Conservation (phyloP, 2,329 filamentous ascomycete species). For the Fusarium sp. region DNA sequence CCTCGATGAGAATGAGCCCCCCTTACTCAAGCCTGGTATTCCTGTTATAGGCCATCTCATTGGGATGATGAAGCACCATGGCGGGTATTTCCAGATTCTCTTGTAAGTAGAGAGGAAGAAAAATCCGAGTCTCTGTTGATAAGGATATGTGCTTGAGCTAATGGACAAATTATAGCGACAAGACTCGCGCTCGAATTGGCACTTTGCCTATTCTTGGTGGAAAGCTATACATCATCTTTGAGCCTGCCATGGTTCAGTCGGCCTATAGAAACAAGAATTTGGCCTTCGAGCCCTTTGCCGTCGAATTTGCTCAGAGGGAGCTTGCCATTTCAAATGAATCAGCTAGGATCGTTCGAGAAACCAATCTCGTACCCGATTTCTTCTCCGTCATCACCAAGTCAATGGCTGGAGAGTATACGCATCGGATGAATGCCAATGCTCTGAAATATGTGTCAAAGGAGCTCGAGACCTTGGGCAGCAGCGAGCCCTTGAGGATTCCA, state of each 20-base stretch:
- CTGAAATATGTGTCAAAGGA: conserved; percentile 46
- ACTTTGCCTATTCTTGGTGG: conserved; percentile 56
- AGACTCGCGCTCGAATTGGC: conserved; percentile 48
- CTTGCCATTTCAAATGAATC: conserved; percentile 48
- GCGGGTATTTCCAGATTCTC: conserved; percentile 21
- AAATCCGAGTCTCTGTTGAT: background rate
- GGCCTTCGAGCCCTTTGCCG: conserved; percentile 55
- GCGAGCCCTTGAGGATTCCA: background rate
- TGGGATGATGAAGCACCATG: conserved; percentile 43
- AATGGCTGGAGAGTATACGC: conserved; percentile 46
- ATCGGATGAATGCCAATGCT: conserved; percentile 49
- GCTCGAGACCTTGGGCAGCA: conserved; percentile 39
- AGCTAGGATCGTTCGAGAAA: conserved; percentile 26
- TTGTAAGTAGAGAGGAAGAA: conserved; percentile 21
- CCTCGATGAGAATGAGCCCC: conserved; percentile 17
- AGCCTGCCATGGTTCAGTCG: conserved; percentile 52
- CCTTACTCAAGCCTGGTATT: conserved; percentile 13
- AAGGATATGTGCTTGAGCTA: background rate
- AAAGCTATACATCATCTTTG: conserved; percentile 58
- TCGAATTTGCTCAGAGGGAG: conserved; percentile 50
- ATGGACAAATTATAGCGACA: conserved; percentile 5
- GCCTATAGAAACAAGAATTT: conserved; percentile 56
- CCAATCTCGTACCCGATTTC: conserved; percentile 47
- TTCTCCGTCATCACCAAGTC: conserved; percentile 50
- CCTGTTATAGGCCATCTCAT: conserved; percentile 54